Conservation (phyloP, 2,329 filamentous ascomycete genomes). For the Lachnellula suecica region DNA sequence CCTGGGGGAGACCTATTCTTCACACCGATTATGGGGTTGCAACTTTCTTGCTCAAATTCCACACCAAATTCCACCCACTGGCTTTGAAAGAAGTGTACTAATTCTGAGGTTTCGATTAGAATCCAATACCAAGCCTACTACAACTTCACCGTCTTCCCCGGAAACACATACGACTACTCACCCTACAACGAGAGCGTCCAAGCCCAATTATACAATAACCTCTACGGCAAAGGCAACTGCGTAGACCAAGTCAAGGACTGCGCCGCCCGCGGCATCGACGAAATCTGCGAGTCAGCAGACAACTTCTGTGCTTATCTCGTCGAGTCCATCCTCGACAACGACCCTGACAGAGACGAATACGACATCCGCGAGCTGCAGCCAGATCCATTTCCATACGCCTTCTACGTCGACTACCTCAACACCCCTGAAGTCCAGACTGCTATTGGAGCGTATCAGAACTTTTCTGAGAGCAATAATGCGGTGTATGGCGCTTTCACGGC, state of each 20-base stretch:
- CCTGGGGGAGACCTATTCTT: no score
- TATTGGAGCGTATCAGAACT: conserved; percentile 61
- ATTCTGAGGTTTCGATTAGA: no score
- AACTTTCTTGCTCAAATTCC: no score
- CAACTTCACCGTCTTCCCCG: conserved; percentile 54
- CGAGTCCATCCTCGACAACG: conserved; percentile 50
- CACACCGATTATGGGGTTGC: no score
- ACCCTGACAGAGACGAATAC: conserved; percentile 55
- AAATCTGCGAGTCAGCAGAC: conserved; percentile 53
- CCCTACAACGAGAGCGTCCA: conserved; percentile 50
- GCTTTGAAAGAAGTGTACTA: no score
- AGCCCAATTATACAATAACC: conserved; percentile 54
- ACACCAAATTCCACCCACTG: no score
- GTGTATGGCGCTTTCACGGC: conserved; percentile 43
- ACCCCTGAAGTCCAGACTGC: conserved; percentile 51
- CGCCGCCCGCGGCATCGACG: conserved; percentile 48
- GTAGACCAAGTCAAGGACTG: conserved; percentile 56
- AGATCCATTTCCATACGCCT: conserved; percentile 57
- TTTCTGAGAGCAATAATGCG: conserved; percentile 44
- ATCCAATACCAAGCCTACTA: conserved; percentile 57
- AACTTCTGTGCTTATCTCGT: conserved; percentile 54
- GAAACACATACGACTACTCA: conserved; percentile 55
- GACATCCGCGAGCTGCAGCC: conserved; percentile 55
- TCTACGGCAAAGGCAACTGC: conserved; percentile 62
- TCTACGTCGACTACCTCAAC: conserved; percentile 59